Base-by-base conservation (phyloP, 140 eudicot species). In the Erigeron philadelphicus region DNA sequence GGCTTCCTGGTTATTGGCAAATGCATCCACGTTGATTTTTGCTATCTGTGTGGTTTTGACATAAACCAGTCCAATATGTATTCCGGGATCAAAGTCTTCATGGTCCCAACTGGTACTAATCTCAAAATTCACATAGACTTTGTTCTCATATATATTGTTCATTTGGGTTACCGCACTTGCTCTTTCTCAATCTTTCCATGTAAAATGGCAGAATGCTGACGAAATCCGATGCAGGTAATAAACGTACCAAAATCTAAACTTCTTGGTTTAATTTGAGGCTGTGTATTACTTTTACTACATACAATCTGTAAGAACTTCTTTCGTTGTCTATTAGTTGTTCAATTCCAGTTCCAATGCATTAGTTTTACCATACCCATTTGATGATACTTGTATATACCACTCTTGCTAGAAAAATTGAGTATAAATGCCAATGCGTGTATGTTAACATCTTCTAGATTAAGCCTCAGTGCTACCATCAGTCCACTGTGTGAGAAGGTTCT, bases 251-350 rank as follows among this genome's bases (percentile, higher is more conserved):
- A 73, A 55, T 73, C 38, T 64, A 8, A 42, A 41, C 47, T 41
- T 64, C 42, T 73, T 23, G 16, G 53, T 48, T 61, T 17, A 60
- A 48, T 71, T 21, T 15, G 68, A 72, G 69, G 9, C 49, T 8
- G 12, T 21, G 50, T 38, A 13, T 38, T 62, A 72, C n/a, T 49
- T 58, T 38, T 49, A 61, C 44, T 12, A 48, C 12, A 7, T 7
- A 63, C 49, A 64, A 43, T 73, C 58, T 42, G 44, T 64, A 65
- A 42, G n/a, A n/a, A n/a, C n/a, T n/a, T n/a, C n/a, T n/a, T n/a
- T n/a, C n/a, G n/a, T n/a, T n/a, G n/a, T n/a, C n/a, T n/a, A n/a
- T n/a, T n/a, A n/a, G n/a, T n/a, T n/a, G n/a, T n/a, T n/a, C n/a
- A n/a, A n/a, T n/a, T n/a, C n/a, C n/a, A n/a, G n/a, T n/a, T n/a